Percentiles rank a stretch among this genome's conserved stretches.
These are phyloP conservation scores for Dissophora globulifera DNA, from an alignment of 192 early-diverging fungal species.

Conservation along the genomic window DNA sequence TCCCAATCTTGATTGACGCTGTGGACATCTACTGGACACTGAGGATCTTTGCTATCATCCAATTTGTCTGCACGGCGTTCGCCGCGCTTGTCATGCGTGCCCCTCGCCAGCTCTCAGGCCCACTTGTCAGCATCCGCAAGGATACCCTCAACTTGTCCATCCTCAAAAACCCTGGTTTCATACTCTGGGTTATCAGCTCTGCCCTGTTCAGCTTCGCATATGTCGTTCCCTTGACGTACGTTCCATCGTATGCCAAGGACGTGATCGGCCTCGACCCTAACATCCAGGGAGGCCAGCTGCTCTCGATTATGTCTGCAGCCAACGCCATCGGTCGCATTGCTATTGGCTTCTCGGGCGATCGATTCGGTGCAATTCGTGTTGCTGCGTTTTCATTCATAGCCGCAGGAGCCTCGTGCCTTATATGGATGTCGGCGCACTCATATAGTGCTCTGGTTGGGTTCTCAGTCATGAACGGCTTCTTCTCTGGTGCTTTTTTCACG, in stretches of 20 bases:
- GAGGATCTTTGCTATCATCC: conserved; percentile 29
- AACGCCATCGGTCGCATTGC: conserved; percentile 49
- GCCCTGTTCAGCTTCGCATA: conserved; percentile 37
- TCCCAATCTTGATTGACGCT: conserved; percentile 33
- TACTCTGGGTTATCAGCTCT: conserved; percentile 26
- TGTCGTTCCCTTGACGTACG: conserved; percentile 27
- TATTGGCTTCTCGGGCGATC: conserved; percentile 45
- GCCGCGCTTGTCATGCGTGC: conserved; percentile 43
- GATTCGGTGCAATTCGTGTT: conserved; percentile 43
- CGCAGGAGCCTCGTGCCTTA: conserved; percentile 35
- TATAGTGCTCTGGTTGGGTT: conserved; percentile 36
- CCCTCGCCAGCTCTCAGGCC: conserved; percentile 27
- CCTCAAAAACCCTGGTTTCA: conserved; percentile 28
- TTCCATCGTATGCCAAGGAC: conserved; percentile 28
- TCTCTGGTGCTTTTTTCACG: conserved; percentile 48
- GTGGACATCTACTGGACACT: conserved; percentile 36
- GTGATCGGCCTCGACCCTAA: conserved; percentile 37
- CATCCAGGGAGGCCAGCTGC: conserved; percentile 45
- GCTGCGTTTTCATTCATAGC: conserved; percentile 27
- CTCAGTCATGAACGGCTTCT: conserved; percentile 47
- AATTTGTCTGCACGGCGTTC: conserved; percentile 53
- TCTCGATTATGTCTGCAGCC: conserved; percentile 53
- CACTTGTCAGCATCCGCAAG: conserved; percentile 17
- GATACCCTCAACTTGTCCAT: conserved; percentile 32
- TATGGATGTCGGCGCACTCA: conserved; percentile 57